Evolutionary conservation across 495 filamentous ascomycete species (phyloP).

Genomic region (Penicillium odoratum): DNA sequence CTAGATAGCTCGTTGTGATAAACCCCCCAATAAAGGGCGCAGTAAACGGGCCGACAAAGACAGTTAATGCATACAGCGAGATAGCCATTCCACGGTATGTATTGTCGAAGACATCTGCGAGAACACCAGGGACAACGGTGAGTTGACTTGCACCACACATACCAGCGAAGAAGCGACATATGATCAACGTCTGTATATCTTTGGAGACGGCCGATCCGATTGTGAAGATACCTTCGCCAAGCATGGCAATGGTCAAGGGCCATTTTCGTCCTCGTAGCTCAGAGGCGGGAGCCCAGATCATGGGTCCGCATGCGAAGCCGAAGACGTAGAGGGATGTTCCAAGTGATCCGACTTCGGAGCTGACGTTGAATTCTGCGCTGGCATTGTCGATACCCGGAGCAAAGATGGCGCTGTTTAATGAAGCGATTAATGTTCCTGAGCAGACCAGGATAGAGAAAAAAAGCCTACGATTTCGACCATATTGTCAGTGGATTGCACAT

Average conservation of each 20-base stretch:
- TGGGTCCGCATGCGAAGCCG: conserved; percentile 53
- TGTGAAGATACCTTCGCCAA: conserved; percentile 55
- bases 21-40: conserved; percentile 53
- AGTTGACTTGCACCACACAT: conserved; percentile 52
- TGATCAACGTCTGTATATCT: conserved; percentile 55
- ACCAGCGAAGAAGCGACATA: conserved; percentile 53
- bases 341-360: conserved; percentile 49
- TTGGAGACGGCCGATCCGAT: conserved; percentile 57
- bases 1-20: conserved; percentile 36
- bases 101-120: conserved; percentile 54
- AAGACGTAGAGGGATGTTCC: conserved; percentile 57
- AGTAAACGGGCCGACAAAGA: conserved; percentile 48
- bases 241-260: conserved; percentile 53
- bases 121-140: conserved; percentile 49
- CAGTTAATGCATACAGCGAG: conserved; percentile 49
- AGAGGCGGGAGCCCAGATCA: conserved; percentile 67
- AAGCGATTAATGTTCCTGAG: conserved; percentile 50
- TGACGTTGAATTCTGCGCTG: conserved; percentile 46
- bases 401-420: conserved; percentile 56
- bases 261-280: conserved; percentile 70
- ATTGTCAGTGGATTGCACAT: background rate
- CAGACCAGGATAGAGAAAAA: conserved; percentile 40
- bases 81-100: conserved; percentile 50
- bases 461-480: conserved; percentile 15
- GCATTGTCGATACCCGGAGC: conserved; percentile 47